Evolutionary conservation across 2,329 filamentous ascomycete genomes (phyloP), one percentile per base, ranked within the genome.

Genomic region (Fusarium coffeatum): DNA sequence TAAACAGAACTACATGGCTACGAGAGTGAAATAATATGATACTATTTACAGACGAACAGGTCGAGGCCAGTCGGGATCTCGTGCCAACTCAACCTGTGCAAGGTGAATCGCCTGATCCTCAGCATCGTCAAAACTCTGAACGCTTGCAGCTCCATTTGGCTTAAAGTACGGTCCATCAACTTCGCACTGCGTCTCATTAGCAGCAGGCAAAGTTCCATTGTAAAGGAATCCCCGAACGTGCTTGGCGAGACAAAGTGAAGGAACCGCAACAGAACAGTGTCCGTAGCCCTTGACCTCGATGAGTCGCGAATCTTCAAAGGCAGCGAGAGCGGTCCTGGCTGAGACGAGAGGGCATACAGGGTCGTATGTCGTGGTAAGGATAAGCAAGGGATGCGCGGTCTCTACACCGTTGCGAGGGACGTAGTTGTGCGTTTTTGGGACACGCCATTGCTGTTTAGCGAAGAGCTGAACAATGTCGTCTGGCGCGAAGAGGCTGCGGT

Each of bases 291-390:
- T 74, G 41, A 83, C 77, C 55, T 83, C 80, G 1, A 84, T 71
- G 3, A 84, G 72, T 4, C 76, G 75, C 6, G 82, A 81, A 4
- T 74, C 79, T 16, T 75, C 74, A 58, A 82, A 83, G 0, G 77
- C 76, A 3, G 70, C 69, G 5, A 76, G 75, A 0, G 83, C 82
- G 0, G 72, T 74, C 25, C 71, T 72, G 2, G 82, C 82, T 4
- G 82, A 83, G 1, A 77, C 63, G 1, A 83, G 65, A 3, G 82
- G 79, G 23, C 87, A 90, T 1, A 90, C 86, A 0, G 89, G 88
- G 6, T 80, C 78, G 28, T 77, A 76, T 1, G 72, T 75, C 0
- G 73, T 80, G 1, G 76, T 77, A 9, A 80, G 56, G 2, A 80
- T 69, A 0, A 80, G 71, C 1, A 80, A 47, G 18, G 78, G 78